Evolutionary conservation across 192 early-diverging fungal genomes (phyloP), one percentile per base, ranked within the genome.

Genomic region (Gryganskiella cystojenkinii): DNA sequence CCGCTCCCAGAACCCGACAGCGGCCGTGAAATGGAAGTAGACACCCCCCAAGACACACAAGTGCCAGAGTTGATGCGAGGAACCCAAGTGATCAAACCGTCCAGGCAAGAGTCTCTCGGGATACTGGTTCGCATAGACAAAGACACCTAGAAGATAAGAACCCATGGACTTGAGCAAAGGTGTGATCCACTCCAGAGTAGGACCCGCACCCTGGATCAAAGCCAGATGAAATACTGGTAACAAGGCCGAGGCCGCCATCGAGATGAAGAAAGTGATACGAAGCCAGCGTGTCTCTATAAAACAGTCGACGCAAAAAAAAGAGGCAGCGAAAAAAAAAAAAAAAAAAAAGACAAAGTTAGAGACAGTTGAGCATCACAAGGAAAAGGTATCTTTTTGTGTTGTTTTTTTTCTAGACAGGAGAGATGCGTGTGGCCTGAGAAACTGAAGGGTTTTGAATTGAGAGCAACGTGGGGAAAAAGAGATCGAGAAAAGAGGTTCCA

Each of bases 41-140:
- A 89, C 87, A 56, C 87, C 88, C n/a, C 81, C 75, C 19, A 85
- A 81, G 19, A 89, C 88, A 61, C 81, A 84, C 17, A 86, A 52
- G 46, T 89, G 88, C 88, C 88, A 89, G 37, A 83, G 67, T 52
- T 85, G 84, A 64, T 89, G 88, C 52, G 83, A 85, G 24, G 85
- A 83, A 34, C 88, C 88, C 43, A 79, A 56, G 30, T 74, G 76
- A 57, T 89, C 88, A 80, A 89, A 89, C 19, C 74, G 61, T 14
- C 88, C 88, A 27, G 88, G 88, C 56, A 73, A 87, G 42, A 85
- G 67, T 31, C 82, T 81, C 67, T 89, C 88, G 47, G 88, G 88
- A 45, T 83, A 87, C 14, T 85, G 84, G 53, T 85, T 84, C 8
- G 83, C 86, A 63, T 89, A 87, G 17, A 89, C 73, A 57, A 82